These are phyloP conservation scores for Backusella australiensis DNA, from an alignment of 192 early-diverging fungal genomes.

Conservation along the genomic window DNA sequence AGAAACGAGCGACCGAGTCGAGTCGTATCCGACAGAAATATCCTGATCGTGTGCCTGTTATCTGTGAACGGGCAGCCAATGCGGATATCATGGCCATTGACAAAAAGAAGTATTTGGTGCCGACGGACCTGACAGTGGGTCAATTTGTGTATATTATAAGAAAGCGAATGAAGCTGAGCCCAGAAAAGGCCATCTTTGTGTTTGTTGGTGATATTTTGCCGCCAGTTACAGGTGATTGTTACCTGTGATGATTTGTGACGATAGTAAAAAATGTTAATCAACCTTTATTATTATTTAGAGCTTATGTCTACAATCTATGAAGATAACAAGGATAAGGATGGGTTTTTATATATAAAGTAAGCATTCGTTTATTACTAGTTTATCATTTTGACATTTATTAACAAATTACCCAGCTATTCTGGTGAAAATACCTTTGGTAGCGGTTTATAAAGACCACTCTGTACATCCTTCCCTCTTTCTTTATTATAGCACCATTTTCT, in stretches of 20 bases:
- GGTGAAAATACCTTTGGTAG: conserved; percentile 86
- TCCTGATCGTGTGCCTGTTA: conserved; percentile 87
- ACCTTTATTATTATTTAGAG: conserved; percentile 33
- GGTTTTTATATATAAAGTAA: conserved; percentile 93
- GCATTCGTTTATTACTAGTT: conserved; percentile 10
- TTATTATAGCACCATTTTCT: too few species aligned
- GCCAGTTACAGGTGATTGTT: conserved; percentile 68
- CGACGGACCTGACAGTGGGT: conserved; percentile 93
- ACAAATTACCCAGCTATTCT: conserved; percentile 49
- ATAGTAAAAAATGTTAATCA: too few species aligned
- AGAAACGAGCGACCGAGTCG: conserved; percentile 94
- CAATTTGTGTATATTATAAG: conserved; percentile 98
- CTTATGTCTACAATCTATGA: conserved; percentile 94
- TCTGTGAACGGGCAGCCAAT: conserved; percentile 97
- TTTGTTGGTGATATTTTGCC: conserved; percentile 97
- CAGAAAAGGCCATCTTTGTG: conserved; percentile 99
- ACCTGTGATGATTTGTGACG: too few species aligned
- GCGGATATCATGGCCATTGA: conserved; percentile 96
- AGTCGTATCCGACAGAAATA: conserved; percentile 97
- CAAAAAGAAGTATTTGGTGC: conserved; percentile 99
- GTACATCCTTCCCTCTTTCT: too few species aligned
- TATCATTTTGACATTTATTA: not conserved
- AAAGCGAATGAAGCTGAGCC: conserved; percentile 94
- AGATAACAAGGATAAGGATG: conserved; percentile 97
- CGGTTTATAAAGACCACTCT: not conserved